Percentiles rank a stretch among this genome's conserved stretches.
These are phyloP conservation scores for Penicillium canariense DNA, from an alignment of 495 filamentous ascomycete species.

Conservation along the genomic window DNA sequence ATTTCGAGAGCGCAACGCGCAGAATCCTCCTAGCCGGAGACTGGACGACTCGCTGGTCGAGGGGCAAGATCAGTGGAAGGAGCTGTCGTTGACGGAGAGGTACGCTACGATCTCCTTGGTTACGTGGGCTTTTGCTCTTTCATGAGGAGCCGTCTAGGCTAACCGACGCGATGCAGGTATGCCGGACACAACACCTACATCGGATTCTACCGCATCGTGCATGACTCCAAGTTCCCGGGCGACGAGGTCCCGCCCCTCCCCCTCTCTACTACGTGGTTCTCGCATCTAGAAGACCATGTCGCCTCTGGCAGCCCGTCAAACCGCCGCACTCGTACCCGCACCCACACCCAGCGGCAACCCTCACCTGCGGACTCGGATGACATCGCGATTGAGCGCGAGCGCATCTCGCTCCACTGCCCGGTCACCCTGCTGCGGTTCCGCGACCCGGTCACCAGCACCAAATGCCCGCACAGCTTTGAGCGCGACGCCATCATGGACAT, in stretches of 20 bases:
- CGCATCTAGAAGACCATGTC: constrained; percentile 45
- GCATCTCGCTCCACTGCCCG: constrained; percentile 72
- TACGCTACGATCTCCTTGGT: constrained; percentile 19
- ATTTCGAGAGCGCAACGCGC: constrained; percentile 16
- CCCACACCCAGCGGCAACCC: constrained; percentile 25
- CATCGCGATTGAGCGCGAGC: constrained; percentile 66
- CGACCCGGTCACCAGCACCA: constrained; percentile 69
- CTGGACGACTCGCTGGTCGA: constrained; percentile 29
- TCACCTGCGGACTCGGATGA: constrained; percentile 60
- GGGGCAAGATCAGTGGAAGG: constrained; percentile 30
- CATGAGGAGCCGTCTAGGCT: not conserved
- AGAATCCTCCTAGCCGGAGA: constrained; percentile 26
- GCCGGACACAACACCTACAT: constrained; percentile 75
- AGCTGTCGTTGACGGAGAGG: constrained; percentile 39
- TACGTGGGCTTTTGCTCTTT: not conserved
- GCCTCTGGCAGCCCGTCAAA: constrained; percentile 1
- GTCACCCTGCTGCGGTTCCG: constrained; percentile 72
- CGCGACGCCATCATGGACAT: constrained; percentile 66
- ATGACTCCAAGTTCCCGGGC: constrained; percentile 68
- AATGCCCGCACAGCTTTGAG: constrained; percentile 84
- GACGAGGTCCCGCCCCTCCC: constrained; percentile 63
- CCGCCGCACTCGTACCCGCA: constrained; percentile 21
- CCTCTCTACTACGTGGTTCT: constrained; percentile 71
- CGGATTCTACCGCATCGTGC: constrained; percentile 71
- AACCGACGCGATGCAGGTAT: constrained; percentile 46